Evolutionary conservation across 495 filamentous ascomycete species (phyloP), one percentile per base, ranked within the genome.

Genomic region (Pseudevernia furfuracea): DNA sequence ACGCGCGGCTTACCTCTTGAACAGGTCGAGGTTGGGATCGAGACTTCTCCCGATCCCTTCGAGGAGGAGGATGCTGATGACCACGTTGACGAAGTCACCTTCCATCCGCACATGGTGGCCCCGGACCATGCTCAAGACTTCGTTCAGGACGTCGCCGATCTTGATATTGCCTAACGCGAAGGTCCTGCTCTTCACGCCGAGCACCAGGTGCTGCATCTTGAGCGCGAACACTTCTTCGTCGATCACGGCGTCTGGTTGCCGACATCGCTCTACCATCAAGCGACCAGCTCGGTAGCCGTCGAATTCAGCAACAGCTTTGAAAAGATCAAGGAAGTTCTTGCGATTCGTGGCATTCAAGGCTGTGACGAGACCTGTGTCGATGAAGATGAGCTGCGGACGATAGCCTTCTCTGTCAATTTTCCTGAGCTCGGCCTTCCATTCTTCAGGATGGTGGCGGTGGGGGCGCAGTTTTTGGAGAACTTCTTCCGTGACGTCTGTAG

Each of bases 61-160:
- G 2, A 99, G 79, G 2, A 99, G 79, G 44, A 99, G 79, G 58
- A 97, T 96, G 39, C 89, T 93, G 61, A 99, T 89, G 23, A 99
- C 93, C 4, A 99, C 94, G 71, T 99, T 99, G 61, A 97, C 93
- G 74, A 97, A 99, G 72, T 99, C 95, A 3, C 95, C 95, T 71
- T 97, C 95, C 39, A 99, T 83, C 12, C 95, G 83, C 3, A 99
- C 95, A 71, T 99, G 95, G 71, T 99, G 93, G 21, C 79, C 78
- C 37, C 95, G 85, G 53, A 99, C 95, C 92, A 99, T 97, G 48
- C 79, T 79, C 34, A 99, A 77, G 11, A 97, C 93, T 64, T 96
- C 83, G 67, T 90, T 90, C 19, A 99, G 74, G 34, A 99, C 88
- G 70, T 99, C 95, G 1, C 94, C 95, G 68, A 99, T 97, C 75